These are phyloP conservation scores for Alternaria sp. DNA, from an alignment of 2,329 filamentous ascomycete genomes.

Conservation along the genomic window DNA sequence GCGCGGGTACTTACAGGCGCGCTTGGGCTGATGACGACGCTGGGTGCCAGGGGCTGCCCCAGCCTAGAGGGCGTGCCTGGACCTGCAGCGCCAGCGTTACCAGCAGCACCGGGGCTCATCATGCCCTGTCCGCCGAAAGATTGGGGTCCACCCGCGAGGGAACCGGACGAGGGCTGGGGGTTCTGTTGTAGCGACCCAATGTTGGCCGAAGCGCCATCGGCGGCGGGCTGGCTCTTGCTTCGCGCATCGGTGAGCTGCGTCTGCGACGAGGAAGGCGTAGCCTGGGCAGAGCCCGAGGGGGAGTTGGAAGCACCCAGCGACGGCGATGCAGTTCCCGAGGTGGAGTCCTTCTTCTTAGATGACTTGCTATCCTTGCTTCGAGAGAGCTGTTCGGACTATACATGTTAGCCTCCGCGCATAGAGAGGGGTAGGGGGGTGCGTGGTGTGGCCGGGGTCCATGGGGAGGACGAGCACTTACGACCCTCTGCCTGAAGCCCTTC, in stretches of 20 bases:
- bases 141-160: slow-evolving; percentile 37
- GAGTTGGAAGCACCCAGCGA: slow-evolving; percentile 66
- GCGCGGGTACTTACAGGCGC: slow-evolving; percentile 62
- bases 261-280: slow-evolving; percentile 86
- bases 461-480: slow-evolving; percentile 69
- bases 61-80: slow-evolving; percentile 67
- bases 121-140: slow-evolving; percentile 42
- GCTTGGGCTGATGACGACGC: slow-evolving; percentile 93
- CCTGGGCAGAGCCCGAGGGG: slow-evolving; percentile 65
- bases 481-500: slow-evolving; percentile 97
- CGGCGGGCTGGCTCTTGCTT: slow-evolving; percentile 74
- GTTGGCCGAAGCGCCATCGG: slow-evolving; percentile 36
- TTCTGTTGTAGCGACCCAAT: slow-evolving; percentile 39
- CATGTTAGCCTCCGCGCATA: slow-evolving; percentile 55
- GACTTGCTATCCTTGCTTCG: slow-evolving; percentile 88
- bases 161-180: slow-evolving; percentile 39
- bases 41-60: slow-evolving; percentile 72
- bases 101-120: slow-evolving; percentile 40
- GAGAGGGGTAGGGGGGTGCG: slow-evolving; percentile 27
- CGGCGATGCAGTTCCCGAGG: slow-evolving; percentile 78
- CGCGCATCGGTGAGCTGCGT: slow-evolving; percentile 84
- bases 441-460: slow-evolving; percentile 28
- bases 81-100: slow-evolving; percentile 56
- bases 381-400: slow-evolving; percentile 81
- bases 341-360: slow-evolving; percentile 66